Base-by-base conservation (phyloP, 2,329 filamentous ascomycete species). In the Pyrenochaeta sp. region DNA sequence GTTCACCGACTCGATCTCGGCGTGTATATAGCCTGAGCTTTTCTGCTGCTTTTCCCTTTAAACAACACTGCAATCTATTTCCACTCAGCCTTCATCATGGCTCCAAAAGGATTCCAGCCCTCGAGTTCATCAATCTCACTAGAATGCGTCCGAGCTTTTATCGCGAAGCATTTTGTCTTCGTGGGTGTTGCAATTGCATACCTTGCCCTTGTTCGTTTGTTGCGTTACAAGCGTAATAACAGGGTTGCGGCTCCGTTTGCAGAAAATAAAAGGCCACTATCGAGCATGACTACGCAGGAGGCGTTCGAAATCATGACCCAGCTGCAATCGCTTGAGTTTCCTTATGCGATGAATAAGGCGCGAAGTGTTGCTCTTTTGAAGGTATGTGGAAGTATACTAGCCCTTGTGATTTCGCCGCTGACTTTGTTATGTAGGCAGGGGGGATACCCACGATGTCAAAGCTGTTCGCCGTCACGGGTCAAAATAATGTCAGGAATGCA, bases 301-400 rank as follows among this genome's bases (percentile, higher is more conserved):
- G 63, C 66, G 5, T 49, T 61, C 48, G 35, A 29, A 6, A 69
- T 68, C 7, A 51, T 65, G 17, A 39, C 22, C 3, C 46, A 63
- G 24, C 36, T 69, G 6, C 61, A 62, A 53, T 58, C 66, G n/a
- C 43, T 68, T 5, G 66, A 69, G 28, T 69, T 69, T 37, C 66
- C 66, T n/a, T 56, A 60, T 20, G 45, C 60, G 3, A 62, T 67
- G 22, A 35, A 44, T 18, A 67, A 62, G 29, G 60, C 60, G 19
- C 48, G 53, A 13, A 54, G 37, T 28, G 47, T 67, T 7, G 53
- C 65, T 11, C 39, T 69, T 4, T 32, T 67, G 6, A 67, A 67
- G 55, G 60, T 67, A 43, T n/a, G n/a, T n/a, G n/a, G n/a, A n/a
- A 21, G 14, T 26, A 5, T 18, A 14, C 13, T 43, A 13, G 8